phyloP scores from a whole-genome alignment of 306 rosid species.

The Senna tora region DNA sequence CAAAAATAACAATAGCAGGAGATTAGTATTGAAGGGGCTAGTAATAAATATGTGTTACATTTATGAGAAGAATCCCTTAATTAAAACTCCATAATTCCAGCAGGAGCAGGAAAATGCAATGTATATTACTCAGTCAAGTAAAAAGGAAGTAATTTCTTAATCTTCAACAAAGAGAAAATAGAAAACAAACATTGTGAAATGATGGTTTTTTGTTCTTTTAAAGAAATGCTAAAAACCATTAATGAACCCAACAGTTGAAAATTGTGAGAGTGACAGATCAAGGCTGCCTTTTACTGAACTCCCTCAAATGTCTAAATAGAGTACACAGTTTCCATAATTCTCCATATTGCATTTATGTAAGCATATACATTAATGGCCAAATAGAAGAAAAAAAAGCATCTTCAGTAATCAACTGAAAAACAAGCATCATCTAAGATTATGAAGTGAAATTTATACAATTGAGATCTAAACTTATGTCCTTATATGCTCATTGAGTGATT shows the following conservation, averaged over 20 bases:
- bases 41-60: neutral
- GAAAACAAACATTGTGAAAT: neutral
- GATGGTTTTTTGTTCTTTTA: conserved; percentile 21
- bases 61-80: conserved; percentile 10
- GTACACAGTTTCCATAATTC: neutral
- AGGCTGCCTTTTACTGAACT: neutral
- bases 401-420: neutral
- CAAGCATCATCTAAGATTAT: neutral
- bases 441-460: neutral
- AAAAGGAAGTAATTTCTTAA: conserved; percentile 3
- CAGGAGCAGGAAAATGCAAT: neutral
- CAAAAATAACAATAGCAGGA: neutral
- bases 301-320: neutral
- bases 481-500: neutral
- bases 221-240: neutral
- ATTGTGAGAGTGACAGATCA: conserved; percentile 1
- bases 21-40: neutral
- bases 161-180: neutral
- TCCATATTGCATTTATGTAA: neutral
- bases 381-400: neutral
- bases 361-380: neutral
- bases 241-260: neutral
- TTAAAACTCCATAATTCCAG: no score
- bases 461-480: conserved; percentile 12
- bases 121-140: neutral